Base-by-base conservation (phyloP, 257 asterid genomes). In the Gentiana dahurica region DNA sequence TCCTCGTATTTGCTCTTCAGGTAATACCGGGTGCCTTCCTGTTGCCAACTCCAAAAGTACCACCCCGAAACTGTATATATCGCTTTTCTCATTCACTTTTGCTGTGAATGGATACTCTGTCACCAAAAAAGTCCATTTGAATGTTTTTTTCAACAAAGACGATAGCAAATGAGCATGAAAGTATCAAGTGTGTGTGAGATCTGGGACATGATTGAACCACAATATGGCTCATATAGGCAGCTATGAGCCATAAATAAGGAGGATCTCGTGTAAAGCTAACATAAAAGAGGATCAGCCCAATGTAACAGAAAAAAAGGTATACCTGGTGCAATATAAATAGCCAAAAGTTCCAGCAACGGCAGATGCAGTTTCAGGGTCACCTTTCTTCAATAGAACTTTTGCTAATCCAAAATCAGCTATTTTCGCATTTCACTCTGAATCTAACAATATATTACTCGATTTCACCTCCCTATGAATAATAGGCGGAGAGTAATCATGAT, bases 311-410 rank as follows among this genome's bases (percentile, higher is more conserved):
- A 13, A 11, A 15, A 49, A 13, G 7, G 54, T 59, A 47, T 66
- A 79, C 84, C 86, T 2, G 90, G 86, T 13, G 90, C 86, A 13
- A 82, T 74, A 58, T 81, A 81, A n/a, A n/a, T n/a, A n/a, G 59
- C 89, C 86, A 48, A 79, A 76, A 54, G 81, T 73, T 46, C 89
- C 89, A 5, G 81, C 81, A 76, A 41, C 69, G 8, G 68, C 71
- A 4, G 86, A 79, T 62, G 80, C 80, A 36, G 72, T 74, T 58
- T 79, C 73, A 1, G 82, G 66, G 51, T 66, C 75, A 32, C 77
- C 81, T 5, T 58, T 59, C 65, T 62, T 72, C 61, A 13, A 48
- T n/a, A 81, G 59, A 67, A 74, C 51, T 69, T 78, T 81, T 35
- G 89, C 75, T 8, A 79, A 64, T 12, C 86, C 86, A 38, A 81